Conservation (phyloP, 1,284 basidiomycete species). For the Afroboletus lepidellus region DNA sequence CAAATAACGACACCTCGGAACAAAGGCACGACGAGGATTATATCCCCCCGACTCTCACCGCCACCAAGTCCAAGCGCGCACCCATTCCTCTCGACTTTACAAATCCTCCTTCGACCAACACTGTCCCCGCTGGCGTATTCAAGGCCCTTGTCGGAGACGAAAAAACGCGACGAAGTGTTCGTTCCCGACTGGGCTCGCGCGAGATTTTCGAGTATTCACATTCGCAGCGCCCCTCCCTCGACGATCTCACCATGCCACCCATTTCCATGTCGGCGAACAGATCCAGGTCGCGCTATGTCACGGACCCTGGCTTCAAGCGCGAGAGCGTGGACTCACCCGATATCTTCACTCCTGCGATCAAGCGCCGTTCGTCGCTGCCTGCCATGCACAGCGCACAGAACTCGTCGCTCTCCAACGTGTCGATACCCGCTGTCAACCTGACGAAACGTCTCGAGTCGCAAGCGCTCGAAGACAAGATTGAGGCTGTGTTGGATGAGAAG, state of each 20-base stretch:
- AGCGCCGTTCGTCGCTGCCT: slow-evolving; percentile 62
- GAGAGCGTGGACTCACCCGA: slow-evolving; percentile 39
- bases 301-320: slow-evolving; percentile 45
- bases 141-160: slow-evolving; percentile 72
- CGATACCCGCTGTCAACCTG: slow-evolving; percentile 51
- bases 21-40: slow-evolving; percentile 30
- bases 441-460: slow-evolving; percentile 57
- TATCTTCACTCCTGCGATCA: slow-evolving; percentile 47
- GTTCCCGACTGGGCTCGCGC: slow-evolving; percentile 70
- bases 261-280: slow-evolving; percentile 57
- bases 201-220: slow-evolving; percentile 64
- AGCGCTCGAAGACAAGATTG: slow-evolving; percentile 57
- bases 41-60: slow-evolving; percentile 37
- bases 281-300: slow-evolving; percentile 51
- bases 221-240: slow-evolving; percentile 64
- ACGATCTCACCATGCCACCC: slow-evolving; percentile 65
- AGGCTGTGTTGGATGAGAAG: slow-evolving; percentile 64
- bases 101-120: slow-evolving; percentile 67
- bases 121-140: slow-evolving; percentile 79
- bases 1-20: slow-evolving; percentile 14
- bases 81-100: slow-evolving; percentile 82
- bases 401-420: slow-evolving; percentile 42
- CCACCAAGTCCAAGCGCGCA: slow-evolving; percentile 58
- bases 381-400: slow-evolving; percentile 44
- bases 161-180: slow-evolving; percentile 62